Percentiles rank a stretch among this genome's conserved stretches.
Conservation (phyloP, 2,329 filamentous ascomycete genomes). For the Pestalotiopsis sp. region DNA sequence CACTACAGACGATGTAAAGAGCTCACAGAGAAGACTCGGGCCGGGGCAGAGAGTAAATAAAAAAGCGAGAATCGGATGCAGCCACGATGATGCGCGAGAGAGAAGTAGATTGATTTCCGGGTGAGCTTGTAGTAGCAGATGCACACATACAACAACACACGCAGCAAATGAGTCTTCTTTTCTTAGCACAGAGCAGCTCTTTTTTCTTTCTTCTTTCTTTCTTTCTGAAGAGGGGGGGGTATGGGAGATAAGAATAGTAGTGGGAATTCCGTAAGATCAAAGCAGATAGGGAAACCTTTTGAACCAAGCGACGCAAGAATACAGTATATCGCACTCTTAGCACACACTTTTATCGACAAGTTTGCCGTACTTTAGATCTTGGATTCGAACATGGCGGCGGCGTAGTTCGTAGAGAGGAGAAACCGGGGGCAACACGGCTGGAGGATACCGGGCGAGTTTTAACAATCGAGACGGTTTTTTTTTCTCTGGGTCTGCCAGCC, state of each 20-base stretch:
- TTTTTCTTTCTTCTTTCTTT: neutral
- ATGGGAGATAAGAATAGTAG: neutral
- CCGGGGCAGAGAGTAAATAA: slow-evolving; percentile 16
- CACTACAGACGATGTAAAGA: slow-evolving; percentile 40
- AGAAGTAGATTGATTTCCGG: slow-evolving; percentile 15
- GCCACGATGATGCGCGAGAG: slow-evolving; percentile 16
- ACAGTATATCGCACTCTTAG: slow-evolving; percentile 32
- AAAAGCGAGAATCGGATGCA: slow-evolving; percentile 16
- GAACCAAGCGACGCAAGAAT: slow-evolving; percentile 10
- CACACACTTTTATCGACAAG: slow-evolving; percentile 52
- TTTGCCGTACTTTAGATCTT: slow-evolving; percentile 55
- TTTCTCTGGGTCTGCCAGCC: neutral
- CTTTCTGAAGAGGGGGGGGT: slow-evolving; percentile 1
- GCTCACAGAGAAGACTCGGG: slow-evolving; percentile 19
- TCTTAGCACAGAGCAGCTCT: neutral
- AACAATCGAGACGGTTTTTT: slow-evolving; percentile 21
- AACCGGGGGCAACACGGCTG: slow-evolving; percentile 28
- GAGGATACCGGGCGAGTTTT: slow-evolving; percentile 37
- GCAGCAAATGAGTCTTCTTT: neutral
- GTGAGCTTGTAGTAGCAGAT: slow-evolving; percentile 6
- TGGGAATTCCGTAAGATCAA: slow-evolving; percentile 18
- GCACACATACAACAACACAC: neutral
- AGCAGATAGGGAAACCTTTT: slow-evolving; percentile 17
- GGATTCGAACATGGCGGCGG: slow-evolving; percentile 57
- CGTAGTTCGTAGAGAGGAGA: slow-evolving; percentile 49